Conservation (phyloP, 2,329 filamentous ascomycete genomes). For the Trichoderma sp. region DNA sequence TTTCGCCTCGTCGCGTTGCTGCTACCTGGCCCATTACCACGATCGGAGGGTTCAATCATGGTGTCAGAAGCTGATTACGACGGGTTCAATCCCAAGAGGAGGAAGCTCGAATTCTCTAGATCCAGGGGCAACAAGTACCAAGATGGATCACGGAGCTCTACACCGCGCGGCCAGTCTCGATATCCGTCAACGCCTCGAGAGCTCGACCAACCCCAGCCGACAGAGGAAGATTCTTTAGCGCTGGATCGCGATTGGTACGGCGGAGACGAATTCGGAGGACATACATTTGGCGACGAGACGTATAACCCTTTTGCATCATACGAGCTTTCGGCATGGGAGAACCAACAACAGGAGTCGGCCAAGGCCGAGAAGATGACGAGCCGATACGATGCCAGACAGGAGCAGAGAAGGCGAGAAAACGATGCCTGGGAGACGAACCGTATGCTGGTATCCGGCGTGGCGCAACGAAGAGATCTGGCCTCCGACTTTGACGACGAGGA, state of each 20-base stretch:
- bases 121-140: constrained; percentile 30
- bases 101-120: constrained; percentile 35
- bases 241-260: constrained; percentile 92
- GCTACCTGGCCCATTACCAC: constrained; percentile 5
- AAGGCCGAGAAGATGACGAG: constrained; percentile 77
- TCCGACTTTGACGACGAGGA: constrained; percentile 91
- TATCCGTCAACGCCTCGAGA: constrained; percentile 41
- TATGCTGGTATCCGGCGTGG: constrained; percentile 94
- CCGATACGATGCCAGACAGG: constrained; percentile 63
- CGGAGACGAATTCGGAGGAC: constrained; percentile 75
- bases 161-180: constrained; percentile 35
- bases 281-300: constrained; percentile 85
- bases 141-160: constrained; percentile 34
- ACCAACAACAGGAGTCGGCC: constrained; percentile 72
- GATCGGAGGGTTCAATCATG: constrained; percentile 27
- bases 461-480: constrained; percentile 78
- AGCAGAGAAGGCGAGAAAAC: constrained; percentile 88
- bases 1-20: constrained; percentile 11
- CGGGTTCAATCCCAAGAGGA: constrained; percentile 40
- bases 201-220: constrained; percentile 55
- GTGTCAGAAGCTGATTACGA: constrained; percentile 37
- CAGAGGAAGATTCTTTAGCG: constrained; percentile 67
- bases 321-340: constrained; percentile 69
- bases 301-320: constrained; percentile 86
- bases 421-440: constrained; percentile 99